Conservation (phyloP, 164 flowering plant species). For the Berberis thunbergii region DNA sequence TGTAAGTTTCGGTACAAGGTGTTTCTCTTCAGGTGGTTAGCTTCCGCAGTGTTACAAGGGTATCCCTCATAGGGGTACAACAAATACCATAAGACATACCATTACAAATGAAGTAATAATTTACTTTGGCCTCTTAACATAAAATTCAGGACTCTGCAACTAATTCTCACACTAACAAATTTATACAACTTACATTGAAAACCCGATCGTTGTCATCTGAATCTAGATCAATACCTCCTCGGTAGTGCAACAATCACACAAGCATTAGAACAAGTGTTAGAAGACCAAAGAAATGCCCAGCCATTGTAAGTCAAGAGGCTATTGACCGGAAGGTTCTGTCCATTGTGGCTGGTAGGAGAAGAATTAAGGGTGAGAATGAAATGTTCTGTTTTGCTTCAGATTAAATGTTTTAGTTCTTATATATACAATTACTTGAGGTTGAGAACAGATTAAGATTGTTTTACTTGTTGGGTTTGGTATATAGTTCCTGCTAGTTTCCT, state of each 20-base stretch:
- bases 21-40: too few species aligned
- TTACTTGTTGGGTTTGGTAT: slow-evolving; percentile 11
- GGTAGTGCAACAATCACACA: slow-evolving; percentile 33
- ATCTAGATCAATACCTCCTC: slow-evolving; percentile 22
- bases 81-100: too few species aligned
- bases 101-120: too few species aligned
- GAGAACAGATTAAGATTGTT: not conserved
- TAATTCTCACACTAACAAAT: too few species aligned
- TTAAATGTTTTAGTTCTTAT: not conserved
- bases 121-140: too few species aligned
- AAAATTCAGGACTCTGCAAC: too few species aligned
- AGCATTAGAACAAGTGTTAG: slow-evolving; percentile 22
- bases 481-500: not conserved
- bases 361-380: not conserved
- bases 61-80: too few species aligned
- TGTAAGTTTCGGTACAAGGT: too few species aligned
- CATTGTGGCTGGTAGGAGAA: not conserved
- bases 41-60: too few species aligned
- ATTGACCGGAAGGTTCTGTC: not conserved
- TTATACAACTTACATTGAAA: too few species aligned
- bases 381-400: not conserved
- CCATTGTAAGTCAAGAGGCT: slow-evolving; percentile 6
- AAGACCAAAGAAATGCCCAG: slow-evolving; percentile 25
- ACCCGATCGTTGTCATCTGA: too few species aligned
- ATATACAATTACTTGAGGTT: not conserved